phyloP scores from a whole-genome alignment of 805 yeast species.

The Saccharomycopsis amapae region DNA sequence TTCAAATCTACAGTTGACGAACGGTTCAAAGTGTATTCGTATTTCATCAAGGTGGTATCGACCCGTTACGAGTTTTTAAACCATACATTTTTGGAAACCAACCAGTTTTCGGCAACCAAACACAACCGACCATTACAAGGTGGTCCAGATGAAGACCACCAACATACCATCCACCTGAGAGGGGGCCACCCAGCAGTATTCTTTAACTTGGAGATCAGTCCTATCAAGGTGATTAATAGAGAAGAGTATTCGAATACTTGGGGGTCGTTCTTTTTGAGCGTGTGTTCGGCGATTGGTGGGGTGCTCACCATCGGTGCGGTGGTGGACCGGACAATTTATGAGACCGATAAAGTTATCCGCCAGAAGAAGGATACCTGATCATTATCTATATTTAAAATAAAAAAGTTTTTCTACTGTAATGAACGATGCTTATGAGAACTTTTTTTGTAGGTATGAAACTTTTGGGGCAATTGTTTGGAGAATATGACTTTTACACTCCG shows the following conservation, averaged over 20 bases:
- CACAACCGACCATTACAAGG: conserved; percentile 84
- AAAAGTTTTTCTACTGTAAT: too few species aligned
- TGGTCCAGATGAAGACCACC: conserved; percentile 88
- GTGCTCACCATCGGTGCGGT: conserved; percentile 88
- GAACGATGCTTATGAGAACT: too few species aligned
- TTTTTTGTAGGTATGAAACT: too few species aligned
- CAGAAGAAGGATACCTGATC: conserved; percentile 49
- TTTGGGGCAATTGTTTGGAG: too few species aligned
- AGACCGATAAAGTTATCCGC: conserved; percentile 71
- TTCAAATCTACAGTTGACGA: conserved; percentile 33
- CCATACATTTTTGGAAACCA: conserved; percentile 56
- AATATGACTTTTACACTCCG: too few species aligned
- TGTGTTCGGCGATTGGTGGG: conserved; percentile 87
- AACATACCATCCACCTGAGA: conserved; percentile 67
- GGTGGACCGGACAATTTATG: conserved; percentile 80
- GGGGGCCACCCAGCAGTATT: conserved; percentile 92
- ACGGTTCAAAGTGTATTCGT: conserved; percentile 61
- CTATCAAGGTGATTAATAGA: conserved; percentile 81
- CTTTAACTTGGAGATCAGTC: conserved; percentile 85
- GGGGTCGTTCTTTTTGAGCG: conserved; percentile 76
- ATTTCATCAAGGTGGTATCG: conserved; percentile 84
- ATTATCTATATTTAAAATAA: too few species aligned
- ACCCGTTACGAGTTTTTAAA: conserved; percentile 72
- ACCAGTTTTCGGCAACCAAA: conserved; percentile 81
- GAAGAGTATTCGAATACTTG: conserved; percentile 64